A percentile compares a stretch with the other conserved stretches of the same genome.
Evolutionary conservation across 2,329 filamentous ascomycete genomes (phyloP).

Genomic region (Knufia petricola): DNA sequence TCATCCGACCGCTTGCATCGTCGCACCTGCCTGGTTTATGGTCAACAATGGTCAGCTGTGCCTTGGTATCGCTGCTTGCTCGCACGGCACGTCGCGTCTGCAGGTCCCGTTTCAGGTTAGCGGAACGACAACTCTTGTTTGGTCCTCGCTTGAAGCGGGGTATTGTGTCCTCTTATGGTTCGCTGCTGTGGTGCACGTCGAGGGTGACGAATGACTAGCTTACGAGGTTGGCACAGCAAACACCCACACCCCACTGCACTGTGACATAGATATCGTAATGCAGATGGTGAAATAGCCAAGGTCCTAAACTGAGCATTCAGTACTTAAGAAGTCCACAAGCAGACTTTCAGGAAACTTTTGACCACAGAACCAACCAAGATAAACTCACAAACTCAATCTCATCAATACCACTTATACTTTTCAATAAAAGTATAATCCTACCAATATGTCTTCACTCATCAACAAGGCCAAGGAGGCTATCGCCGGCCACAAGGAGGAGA

Average conservation of each 20-base stretch:
- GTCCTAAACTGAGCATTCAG: not conserved
- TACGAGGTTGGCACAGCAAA: too few species aligned
- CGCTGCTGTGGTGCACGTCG: not conserved
- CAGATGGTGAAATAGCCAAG: not conserved
- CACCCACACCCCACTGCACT: not conserved
- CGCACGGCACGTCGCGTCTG: not conserved
- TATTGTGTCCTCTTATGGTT: too few species aligned
- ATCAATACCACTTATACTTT: not conserved
- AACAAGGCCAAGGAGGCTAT: slow-evolving; percentile 42
- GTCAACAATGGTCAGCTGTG: not conserved
- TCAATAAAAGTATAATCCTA: not conserved
- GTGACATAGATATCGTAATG: not conserved
- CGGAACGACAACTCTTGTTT: not conserved
- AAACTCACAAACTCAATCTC: not conserved
- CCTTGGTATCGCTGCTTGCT: not conserved
- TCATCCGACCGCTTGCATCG: too few species aligned
- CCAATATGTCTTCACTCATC: slow-evolving; percentile 37
- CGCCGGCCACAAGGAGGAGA: slow-evolving; percentile 25
- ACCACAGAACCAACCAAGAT: not conserved
- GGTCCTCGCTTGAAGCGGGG: not conserved
- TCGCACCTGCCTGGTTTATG: not conserved
- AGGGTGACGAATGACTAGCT: not conserved
- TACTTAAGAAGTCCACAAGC: not conserved
- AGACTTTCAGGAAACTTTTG: too few species aligned
- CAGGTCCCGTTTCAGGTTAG: not conserved